Evolutionary conservation across 805 yeast species (phyloP).

Genomic region (Kuraishia hungarica): DNA sequence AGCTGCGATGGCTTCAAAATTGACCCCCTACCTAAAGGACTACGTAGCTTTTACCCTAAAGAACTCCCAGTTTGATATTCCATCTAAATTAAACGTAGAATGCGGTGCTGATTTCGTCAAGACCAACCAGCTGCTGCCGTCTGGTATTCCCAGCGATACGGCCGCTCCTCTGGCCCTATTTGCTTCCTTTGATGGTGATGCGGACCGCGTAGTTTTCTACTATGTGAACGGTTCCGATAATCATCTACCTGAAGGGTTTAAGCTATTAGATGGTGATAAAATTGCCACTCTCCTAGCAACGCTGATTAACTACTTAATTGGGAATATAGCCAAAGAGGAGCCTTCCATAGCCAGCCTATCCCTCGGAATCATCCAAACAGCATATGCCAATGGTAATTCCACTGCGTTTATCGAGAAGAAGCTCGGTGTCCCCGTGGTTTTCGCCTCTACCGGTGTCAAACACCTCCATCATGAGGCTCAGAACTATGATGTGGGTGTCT

Average conservation of each 20-base stretch:
- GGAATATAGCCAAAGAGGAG: constrained; percentile 21
- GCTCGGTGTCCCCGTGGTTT: constrained; percentile 68
- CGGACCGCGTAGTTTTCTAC: constrained; percentile 87
- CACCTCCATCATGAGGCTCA: constrained; percentile 90
- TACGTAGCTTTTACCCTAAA: constrained; percentile 33
- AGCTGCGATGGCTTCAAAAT: constrained; percentile 54
- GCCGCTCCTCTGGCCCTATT: constrained; percentile 40
- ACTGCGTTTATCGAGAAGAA: constrained; percentile 57
- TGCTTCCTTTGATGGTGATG: constrained; percentile 95
- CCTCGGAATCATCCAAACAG: constrained; percentile 92
- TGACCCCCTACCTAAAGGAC: constrained; percentile 29
- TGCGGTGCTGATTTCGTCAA: constrained; percentile 98
- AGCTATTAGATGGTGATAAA: constrained; percentile 85
- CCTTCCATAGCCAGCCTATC: constrained; percentile 22
- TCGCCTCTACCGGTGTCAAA: constrained; percentile 95
- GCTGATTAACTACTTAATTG: constrained; percentile 41
- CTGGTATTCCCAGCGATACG: constrained; percentile 34
- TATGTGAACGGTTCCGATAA: constrained; percentile 28
- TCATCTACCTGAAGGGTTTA: constrained; percentile 24
- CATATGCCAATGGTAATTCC: constrained; percentile 94
- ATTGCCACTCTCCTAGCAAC: constrained; percentile 79
- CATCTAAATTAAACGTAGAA: constrained; percentile 55
- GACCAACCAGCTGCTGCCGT: constrained; percentile 75
- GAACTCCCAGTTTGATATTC: constrained; percentile 46
- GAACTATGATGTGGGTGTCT: constrained; percentile 82